Conservation (phyloP, 2,329 filamentous ascomycete species). For the Blastomyces percursus region DNA sequence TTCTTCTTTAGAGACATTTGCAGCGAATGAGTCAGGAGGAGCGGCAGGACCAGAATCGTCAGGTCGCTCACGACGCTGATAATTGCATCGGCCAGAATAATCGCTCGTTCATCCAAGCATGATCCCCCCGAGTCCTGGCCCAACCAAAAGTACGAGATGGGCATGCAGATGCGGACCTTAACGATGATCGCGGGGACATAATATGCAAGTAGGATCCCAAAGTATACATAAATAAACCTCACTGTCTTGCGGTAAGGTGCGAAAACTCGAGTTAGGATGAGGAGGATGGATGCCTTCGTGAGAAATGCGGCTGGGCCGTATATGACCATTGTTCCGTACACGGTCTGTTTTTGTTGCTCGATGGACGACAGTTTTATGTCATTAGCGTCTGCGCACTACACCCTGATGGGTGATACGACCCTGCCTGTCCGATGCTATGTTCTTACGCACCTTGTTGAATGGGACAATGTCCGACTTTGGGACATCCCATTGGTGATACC, state of each 20-base stretch:
- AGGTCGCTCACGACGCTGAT: constrained; percentile 51
- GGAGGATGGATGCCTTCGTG: constrained; percentile 36
- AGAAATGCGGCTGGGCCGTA: constrained; percentile 37
- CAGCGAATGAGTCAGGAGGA: constrained; percentile 36
- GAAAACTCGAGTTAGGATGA: constrained; percentile 37
- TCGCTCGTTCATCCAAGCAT: constrained; percentile 24
- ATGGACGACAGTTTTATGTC: not conserved
- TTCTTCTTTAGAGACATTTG: constrained; percentile 39
- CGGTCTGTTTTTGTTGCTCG: constrained; percentile 19
- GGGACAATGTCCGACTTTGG: constrained; percentile 19
- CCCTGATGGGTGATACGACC: not conserved
- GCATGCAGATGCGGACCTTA: constrained; percentile 35
- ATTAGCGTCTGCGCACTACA: not conserved
- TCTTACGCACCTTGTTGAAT: constrained; percentile 27
- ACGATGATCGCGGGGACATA: constrained; percentile 34
- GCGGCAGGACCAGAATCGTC: constrained; percentile 41
- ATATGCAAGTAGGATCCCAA: constrained; percentile 30
- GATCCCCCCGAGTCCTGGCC: constrained; percentile 15
- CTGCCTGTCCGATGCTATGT: too few species aligned
- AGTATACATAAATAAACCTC: constrained; percentile 30
- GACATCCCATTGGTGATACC: constrained; percentile 28
- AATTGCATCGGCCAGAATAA: constrained; percentile 44
- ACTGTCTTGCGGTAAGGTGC: constrained; percentile 31
- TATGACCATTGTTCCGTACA: constrained; percentile 37
- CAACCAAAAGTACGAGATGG: constrained; percentile 35